These are phyloP conservation scores for Azolla pinnata DNA, from an alignment of 75 land plant species.

Conservation along the genomic window DNA sequence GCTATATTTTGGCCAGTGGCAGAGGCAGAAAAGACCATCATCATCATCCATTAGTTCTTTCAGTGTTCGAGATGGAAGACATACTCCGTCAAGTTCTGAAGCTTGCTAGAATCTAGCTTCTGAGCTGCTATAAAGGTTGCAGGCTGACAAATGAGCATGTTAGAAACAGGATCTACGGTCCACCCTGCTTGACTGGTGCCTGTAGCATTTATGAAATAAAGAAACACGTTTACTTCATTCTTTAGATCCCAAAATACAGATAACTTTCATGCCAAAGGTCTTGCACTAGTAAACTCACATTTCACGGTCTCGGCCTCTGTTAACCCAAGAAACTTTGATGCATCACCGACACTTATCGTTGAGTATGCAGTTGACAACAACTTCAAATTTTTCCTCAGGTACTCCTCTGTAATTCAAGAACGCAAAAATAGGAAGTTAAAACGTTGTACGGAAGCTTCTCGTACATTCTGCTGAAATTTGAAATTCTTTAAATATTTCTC, in stretches of 20 bases:
- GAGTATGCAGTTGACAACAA: constrained; percentile 77
- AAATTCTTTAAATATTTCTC: no score
- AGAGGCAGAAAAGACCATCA: no score
- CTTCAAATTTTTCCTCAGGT: constrained; percentile 55
- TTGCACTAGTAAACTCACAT: constrained; percentile 54
- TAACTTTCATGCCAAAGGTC: no score
- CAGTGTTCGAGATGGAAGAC: constrained; percentile 81
- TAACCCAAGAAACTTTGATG: constrained; percentile 76
- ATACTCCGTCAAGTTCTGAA: constrained; percentile 86
- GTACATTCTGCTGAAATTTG: no score
- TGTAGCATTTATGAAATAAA: no score
- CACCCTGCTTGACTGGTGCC: constrained; percentile 68
- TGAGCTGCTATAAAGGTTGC: constrained; percentile 43
- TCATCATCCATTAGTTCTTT: neutral
- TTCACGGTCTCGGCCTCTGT: constrained; percentile 57
- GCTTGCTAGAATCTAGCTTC: constrained; percentile 66
- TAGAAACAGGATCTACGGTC: constrained; percentile 51
- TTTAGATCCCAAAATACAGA: no score
- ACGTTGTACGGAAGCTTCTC: no score
- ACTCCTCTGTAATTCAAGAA: constrained; percentile 46
- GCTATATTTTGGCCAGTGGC: no score
- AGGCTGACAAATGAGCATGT: constrained; percentile 72
- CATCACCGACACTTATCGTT: constrained; percentile 68
- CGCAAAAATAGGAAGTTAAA: no score
- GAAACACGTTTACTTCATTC: no score